Conservation (phyloP, 768 basidiomycete species). For the Mycena pura region DNA sequence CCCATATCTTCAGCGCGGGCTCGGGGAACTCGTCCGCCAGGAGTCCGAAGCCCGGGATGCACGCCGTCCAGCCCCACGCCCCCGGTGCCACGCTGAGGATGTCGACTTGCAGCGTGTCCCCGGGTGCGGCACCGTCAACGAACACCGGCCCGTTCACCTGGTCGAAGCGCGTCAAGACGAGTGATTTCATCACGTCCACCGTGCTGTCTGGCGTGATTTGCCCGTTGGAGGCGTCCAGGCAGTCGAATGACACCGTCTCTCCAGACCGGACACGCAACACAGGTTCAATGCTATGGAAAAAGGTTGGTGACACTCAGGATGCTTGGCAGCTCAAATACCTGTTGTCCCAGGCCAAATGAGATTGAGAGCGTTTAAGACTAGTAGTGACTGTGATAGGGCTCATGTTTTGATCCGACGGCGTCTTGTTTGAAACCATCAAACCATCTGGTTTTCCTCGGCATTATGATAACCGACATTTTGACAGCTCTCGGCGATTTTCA, state of each 20-base stretch:
- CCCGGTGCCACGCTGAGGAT: conserved; percentile 58
- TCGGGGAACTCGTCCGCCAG: conserved; percentile 61
- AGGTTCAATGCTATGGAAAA: conserved; percentile 55
- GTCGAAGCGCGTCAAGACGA: conserved; percentile 56
- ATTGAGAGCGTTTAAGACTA: conserved; percentile 57
- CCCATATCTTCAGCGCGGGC: conserved; percentile 62
- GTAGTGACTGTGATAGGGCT: too few species aligned
- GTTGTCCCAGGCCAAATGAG: conserved; percentile 66
- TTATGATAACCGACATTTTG: too few species aligned
- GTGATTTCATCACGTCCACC: conserved; percentile 38
- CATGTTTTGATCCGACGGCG: too few species aligned
- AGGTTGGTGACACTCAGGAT: background rate
- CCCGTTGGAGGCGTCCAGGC: conserved; percentile 67
- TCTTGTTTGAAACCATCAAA: too few species aligned
- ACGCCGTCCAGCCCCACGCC: conserved; percentile 68
- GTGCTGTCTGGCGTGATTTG: conserved; percentile 57
- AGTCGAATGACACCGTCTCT: conserved; percentile 62
- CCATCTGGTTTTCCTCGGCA: too few species aligned
- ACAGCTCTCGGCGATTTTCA: too few species aligned
- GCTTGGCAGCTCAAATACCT: conserved; percentile 44
- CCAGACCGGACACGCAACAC: conserved; percentile 57
- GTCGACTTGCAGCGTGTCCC: conserved; percentile 67
- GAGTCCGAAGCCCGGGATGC: conserved; percentile 66
- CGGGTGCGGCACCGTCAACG: conserved; percentile 56
- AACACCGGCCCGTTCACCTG: conserved; percentile 68